Conservation (phyloP, 225 moss, liverwort and hornwort species). For the Pseudoscleropodium purum region DNA sequence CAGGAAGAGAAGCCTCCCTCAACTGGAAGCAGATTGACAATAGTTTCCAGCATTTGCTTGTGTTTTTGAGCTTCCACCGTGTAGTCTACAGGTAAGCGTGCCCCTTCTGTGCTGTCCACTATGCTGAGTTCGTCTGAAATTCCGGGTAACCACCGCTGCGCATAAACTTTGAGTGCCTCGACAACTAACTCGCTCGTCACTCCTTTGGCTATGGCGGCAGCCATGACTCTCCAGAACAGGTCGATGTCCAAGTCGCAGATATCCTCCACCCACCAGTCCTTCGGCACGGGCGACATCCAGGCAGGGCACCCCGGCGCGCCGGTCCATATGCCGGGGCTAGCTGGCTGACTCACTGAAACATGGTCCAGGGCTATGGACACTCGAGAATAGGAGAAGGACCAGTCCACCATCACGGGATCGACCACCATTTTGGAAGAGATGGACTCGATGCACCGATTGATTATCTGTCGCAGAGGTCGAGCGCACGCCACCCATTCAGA, state of each 20-base stretch:
- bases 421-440: constrained; percentile 64
- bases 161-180: constrained; percentile 62
- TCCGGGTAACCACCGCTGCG: constrained; percentile 72
- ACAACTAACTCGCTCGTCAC: constrained; percentile 42
- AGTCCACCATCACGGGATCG: constrained; percentile 51
- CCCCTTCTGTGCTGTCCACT: background rate
- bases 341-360: constrained; percentile 29
- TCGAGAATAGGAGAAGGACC: constrained; percentile 73
- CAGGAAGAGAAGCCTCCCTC: constrained; percentile 49
- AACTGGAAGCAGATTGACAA: constrained; percentile 57
- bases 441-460: constrained; percentile 57
- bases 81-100: constrained; percentile 24
- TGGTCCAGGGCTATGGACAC: constrained; percentile 40
- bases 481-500: background rate
- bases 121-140: constrained; percentile 34
- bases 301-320: constrained; percentile 38
- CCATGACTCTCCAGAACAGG: constrained; percentile 80
- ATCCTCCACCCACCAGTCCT: constrained; percentile 92
- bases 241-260: constrained; percentile 80
- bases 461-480: constrained; percentile 14
- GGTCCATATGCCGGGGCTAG: constrained; percentile 53
- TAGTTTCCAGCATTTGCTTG: constrained; percentile 55
- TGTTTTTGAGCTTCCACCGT: constrained; percentile 42
- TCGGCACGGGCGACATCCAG: constrained; percentile 53
- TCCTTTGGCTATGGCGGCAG: constrained; percentile 56